Conservation (phyloP, 805 yeast species). For the Saccharomycopsis amapae region DNA sequence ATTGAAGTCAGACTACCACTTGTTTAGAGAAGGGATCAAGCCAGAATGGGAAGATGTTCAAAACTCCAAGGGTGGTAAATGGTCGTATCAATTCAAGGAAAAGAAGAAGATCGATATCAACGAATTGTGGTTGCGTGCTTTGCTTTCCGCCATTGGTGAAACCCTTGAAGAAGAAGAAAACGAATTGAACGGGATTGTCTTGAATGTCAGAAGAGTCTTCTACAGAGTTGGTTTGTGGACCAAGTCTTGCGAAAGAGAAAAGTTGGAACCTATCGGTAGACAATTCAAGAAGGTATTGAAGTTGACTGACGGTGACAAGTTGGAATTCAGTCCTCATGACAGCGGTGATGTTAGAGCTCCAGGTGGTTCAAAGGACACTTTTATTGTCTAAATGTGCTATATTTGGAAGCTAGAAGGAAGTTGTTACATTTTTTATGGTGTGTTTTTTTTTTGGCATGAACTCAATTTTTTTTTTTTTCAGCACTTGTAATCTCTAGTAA, state of each 20-base stretch:
- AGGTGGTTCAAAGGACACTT: too few species aligned
- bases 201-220: slow-evolving; percentile 76
- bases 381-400: too few species aligned
- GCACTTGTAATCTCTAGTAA: too few species aligned
- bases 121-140: slow-evolving; percentile 85
- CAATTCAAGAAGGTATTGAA: slow-evolving; percentile 80
- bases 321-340: slow-evolving; percentile 77
- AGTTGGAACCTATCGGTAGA: slow-evolving; percentile 71
- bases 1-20: slow-evolving; percentile 85
- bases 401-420: too few species aligned
- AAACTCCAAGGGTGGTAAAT: slow-evolving; percentile 89
- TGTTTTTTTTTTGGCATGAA: too few species aligned
- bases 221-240: slow-evolving; percentile 93
- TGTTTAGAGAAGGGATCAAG: slow-evolving; percentile 86
- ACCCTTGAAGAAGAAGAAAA: slow-evolving; percentile 76
- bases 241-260: slow-evolving; percentile 57
- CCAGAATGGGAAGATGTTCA: slow-evolving; percentile 98
- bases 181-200: slow-evolving; percentile 91
- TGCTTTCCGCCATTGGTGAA: slow-evolving; percentile 90
- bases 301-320: slow-evolving; percentile 62
- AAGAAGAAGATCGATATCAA: slow-evolving; percentile 58
- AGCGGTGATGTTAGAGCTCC: neutral
- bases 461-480: too few species aligned
- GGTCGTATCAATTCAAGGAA: slow-evolving; percentile 72
- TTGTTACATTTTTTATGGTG: too few species aligned